Evolutionary conservation across 257 asterid species (phyloP).

Genomic region (Oldenlandia corymbosa): DNA sequence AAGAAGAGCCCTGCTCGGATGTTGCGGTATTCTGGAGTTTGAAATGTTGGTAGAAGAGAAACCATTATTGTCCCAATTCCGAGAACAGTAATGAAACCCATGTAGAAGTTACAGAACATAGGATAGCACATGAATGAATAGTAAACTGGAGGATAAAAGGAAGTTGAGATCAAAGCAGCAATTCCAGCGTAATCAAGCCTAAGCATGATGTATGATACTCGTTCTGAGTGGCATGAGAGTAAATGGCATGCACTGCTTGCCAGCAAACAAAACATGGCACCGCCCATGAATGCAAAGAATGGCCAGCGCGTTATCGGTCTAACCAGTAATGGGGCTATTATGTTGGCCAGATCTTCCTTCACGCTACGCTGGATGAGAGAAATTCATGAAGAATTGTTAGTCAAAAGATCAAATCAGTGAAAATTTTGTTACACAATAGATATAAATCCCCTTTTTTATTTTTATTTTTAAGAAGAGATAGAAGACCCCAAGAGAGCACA

Average conservation of each 20-base stretch:
- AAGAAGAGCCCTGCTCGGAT: constrained; percentile 76
- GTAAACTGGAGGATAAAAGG: constrained; percentile 92
- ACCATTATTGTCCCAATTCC: constrained; percentile 63
- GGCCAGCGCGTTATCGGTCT: constrained; percentile 98
- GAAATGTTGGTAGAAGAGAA: constrained; percentile 83
- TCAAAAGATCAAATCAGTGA: neutral
- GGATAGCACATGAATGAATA: constrained; percentile 97
- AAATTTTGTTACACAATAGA: neutral
- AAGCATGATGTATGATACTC: constrained; percentile 75
- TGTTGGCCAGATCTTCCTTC: constrained; percentile 73
- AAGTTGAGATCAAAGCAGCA: constrained; percentile 80
- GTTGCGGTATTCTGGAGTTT: constrained; percentile 66
- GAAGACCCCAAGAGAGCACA: neutral
- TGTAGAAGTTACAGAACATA: constrained; percentile 68
- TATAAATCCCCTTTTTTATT: too few species aligned
- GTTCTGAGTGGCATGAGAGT: constrained; percentile 81
- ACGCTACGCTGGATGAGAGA: constrained; percentile 47
- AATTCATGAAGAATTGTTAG: constrained; percentile 2
- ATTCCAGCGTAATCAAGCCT: constrained; percentile 90
- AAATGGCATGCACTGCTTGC: constrained; percentile 93
- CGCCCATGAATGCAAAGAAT: constrained; percentile 83
- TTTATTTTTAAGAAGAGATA: too few species aligned
- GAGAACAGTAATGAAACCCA: constrained; percentile 74
- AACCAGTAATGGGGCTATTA: constrained; percentile 61
- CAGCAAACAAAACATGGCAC: constrained; percentile 94